Percentiles rank a stretch among this genome's conserved stretches.
These are phyloP conservation scores for Hymenoscyphus repandus DNA, from an alignment of 2,329 filamentous ascomycete species.

Conservation along the genomic window DNA sequence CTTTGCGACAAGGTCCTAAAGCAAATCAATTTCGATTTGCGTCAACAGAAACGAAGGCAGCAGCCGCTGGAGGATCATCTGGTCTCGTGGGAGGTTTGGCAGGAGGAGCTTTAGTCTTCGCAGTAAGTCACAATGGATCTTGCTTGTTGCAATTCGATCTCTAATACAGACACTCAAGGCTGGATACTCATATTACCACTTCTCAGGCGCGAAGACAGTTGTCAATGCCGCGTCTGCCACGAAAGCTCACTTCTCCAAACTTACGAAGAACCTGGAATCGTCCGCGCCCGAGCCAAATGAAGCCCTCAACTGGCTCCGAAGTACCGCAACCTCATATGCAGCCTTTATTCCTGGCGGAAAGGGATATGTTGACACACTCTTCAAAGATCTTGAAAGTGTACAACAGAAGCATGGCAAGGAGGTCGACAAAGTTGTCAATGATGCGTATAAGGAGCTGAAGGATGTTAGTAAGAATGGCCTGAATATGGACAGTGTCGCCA, in stretches of 20 bases:
- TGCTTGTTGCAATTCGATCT: background rate
- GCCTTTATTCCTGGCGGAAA: constrained; percentile 67
- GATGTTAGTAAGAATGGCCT: constrained; percentile 54
- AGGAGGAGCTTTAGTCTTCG: constrained; percentile 43
- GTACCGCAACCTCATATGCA: constrained; percentile 64
- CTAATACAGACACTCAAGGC: constrained; percentile 19
- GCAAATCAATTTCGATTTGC: constrained; percentile 27
- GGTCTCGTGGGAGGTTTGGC: constrained; percentile 43
- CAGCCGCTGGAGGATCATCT: constrained; percentile 29
- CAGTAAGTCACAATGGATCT: constrained; percentile 19
- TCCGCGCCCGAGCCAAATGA: constrained; percentile 60
- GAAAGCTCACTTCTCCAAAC: constrained; percentile 54
- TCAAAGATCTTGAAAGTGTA: constrained; percentile 65
- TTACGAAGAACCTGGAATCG: constrained; percentile 25
- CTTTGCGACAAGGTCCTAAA: constrained; percentile 19
- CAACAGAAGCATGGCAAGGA: constrained; percentile 63
- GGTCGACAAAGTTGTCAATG: constrained; percentile 61
- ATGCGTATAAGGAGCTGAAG: constrained; percentile 64
- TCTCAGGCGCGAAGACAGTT: constrained; percentile 39
- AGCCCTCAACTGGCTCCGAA: constrained; percentile 59
- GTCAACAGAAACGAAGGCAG: constrained; percentile 21
- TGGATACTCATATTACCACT: constrained; percentile 48
- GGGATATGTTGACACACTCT: constrained; percentile 62
- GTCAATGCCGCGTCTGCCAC: constrained; percentile 49
- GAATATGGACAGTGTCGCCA: constrained; percentile 55